Conservation (phyloP, 495 filamentous ascomycete species). For the Lentithecium fluviatile region DNA sequence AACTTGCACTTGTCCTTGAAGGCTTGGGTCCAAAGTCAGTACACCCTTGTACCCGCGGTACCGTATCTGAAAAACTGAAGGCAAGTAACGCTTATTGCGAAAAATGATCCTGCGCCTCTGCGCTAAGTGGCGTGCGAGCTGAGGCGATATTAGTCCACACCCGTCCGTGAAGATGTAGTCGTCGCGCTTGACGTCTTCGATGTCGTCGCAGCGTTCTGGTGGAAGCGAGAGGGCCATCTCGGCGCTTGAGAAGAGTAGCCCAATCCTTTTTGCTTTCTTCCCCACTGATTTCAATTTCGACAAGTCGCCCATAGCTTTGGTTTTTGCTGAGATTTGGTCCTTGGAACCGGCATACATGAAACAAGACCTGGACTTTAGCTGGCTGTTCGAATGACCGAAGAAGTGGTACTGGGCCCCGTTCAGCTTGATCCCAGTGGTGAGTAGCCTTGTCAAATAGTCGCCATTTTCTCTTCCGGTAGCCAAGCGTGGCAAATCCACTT, state of each 20-base stretch:
- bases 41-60: slow-evolving; percentile 56
- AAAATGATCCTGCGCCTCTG: slow-evolving; percentile 44
- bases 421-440: slow-evolving; percentile 44
- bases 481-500: slow-evolving; percentile 32
- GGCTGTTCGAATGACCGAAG: slow-evolving; percentile 55
- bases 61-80: slow-evolving; percentile 53
- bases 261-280: slow-evolving; percentile 54
- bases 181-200: slow-evolving; percentile 47
- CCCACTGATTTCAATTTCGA: slow-evolving; percentile 53
- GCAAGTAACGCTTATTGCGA: slow-evolving; percentile 47
- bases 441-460: slow-evolving; percentile 47
- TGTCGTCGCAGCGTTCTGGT: slow-evolving; percentile 48
- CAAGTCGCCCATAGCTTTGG: slow-evolving; percentile 51
- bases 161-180: slow-evolving; percentile 55
- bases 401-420: slow-evolving; percentile 51
- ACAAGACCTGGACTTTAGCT: slow-evolving; percentile 52
- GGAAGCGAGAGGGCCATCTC: slow-evolving; percentile 43
- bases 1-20: slow-evolving; percentile 41
- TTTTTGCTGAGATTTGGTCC: slow-evolving; percentile 42
- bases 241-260: slow-evolving; percentile 51
- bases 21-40: slow-evolving; percentile 47
- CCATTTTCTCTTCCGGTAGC: slow-evolving; percentile 45
- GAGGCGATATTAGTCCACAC: slow-evolving; percentile 49
- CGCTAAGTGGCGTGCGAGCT: slow-evolving; percentile 44
- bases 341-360: slow-evolving; percentile 48